Percentiles rank a stretch among this genome's conserved stretches.
Conservation (phyloP, 2,329 filamentous ascomycete genomes). For the Arthrobotrys pseudoclavata region DNA sequence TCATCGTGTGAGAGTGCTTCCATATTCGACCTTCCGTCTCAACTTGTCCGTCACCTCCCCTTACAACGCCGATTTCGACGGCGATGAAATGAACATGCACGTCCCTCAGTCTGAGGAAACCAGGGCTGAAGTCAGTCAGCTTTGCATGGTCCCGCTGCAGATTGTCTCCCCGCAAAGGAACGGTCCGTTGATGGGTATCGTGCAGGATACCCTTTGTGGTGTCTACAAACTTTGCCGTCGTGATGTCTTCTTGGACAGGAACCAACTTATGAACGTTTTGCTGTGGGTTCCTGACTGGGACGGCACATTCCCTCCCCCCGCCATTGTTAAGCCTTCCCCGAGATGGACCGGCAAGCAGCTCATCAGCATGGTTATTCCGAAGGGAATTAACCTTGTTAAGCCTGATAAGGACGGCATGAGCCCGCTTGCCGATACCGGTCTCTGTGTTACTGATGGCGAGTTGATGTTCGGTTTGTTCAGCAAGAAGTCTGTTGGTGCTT, state of each 20-base stretch:
- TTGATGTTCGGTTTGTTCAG: slow-evolving; percentile 89
- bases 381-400: slow-evolving; percentile 82
- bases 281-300: slow-evolving; percentile 99
- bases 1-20: slow-evolving; percentile 96
- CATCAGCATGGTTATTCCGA: slow-evolving; percentile 90
- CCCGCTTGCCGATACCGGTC: slow-evolving; percentile 80
- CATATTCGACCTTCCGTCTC: slow-evolving; percentile 97
- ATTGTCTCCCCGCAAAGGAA: slow-evolving; percentile 99
- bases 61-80: slow-evolving; percentile 99
- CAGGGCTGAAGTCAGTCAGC: slow-evolving; percentile 89
- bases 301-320: slow-evolving; percentile 89
- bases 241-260: slow-evolving; percentile 89
- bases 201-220: slow-evolving; percentile 96
- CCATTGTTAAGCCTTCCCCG: slow-evolving; percentile 91
- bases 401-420: slow-evolving; percentile 71
- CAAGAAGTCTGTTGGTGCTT: slow-evolving; percentile 94
- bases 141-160: slow-evolving; percentile 98
- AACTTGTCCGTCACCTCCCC: slow-evolving; percentile 98
- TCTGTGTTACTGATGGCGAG: slow-evolving; percentile 87
- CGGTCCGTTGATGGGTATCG: slow-evolving; percentile 98
- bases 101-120: slow-evolving; percentile 98
- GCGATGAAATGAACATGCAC: slow-evolving; percentile 99
- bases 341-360: slow-evolving; percentile 99
- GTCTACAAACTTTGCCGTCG: slow-evolving; percentile 96
- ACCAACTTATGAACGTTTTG: slow-evolving; percentile 95